These are phyloP conservation scores for Biscogniauxia marginata DNA, from an alignment of 2,329 filamentous ascomycete species.

Conservation along the genomic window DNA sequence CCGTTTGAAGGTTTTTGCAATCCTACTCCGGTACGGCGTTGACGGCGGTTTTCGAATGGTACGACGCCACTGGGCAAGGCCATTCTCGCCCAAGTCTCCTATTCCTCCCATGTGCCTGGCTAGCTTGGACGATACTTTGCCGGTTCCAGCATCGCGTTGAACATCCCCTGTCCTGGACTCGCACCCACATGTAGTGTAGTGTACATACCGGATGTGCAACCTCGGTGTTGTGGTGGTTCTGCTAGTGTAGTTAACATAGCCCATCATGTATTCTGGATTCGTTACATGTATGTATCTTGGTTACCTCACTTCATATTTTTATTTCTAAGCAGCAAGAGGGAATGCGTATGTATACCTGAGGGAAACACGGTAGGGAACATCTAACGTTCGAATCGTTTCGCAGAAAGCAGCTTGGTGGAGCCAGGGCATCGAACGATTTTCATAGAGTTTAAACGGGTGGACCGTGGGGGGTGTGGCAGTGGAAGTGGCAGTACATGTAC, in stretches of 20 bases:
- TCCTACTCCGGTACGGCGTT: background rate
- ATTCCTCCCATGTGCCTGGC: background rate
- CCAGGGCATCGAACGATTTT: background rate
- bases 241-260: background rate
- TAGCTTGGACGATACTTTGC: conserved; percentile 6
- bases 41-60: background rate
- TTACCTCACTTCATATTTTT: too few relatives aligned
- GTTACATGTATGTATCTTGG: too few relatives aligned
- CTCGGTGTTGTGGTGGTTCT: background rate
- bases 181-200: too few relatives aligned
- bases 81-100: background rate
- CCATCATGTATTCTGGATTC: too few relatives aligned
- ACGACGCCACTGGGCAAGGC: background rate
- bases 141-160: conserved; percentile 16
- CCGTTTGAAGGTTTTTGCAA: background rate
- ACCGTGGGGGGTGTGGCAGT: background rate
- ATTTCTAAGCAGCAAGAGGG: background rate
- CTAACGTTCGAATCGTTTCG: background rate
- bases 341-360: background rate
- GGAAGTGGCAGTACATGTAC: background rate
- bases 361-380: background rate
- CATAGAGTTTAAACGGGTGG: background rate
- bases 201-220: background rate
- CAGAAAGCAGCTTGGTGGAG: background rate
- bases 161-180: conserved; percentile 1